These are phyloP conservation scores for Zygosaccharomyces pseudobailii DNA, from an alignment of 1,139 yeast genomes.

Conservation along the genomic window DNA sequence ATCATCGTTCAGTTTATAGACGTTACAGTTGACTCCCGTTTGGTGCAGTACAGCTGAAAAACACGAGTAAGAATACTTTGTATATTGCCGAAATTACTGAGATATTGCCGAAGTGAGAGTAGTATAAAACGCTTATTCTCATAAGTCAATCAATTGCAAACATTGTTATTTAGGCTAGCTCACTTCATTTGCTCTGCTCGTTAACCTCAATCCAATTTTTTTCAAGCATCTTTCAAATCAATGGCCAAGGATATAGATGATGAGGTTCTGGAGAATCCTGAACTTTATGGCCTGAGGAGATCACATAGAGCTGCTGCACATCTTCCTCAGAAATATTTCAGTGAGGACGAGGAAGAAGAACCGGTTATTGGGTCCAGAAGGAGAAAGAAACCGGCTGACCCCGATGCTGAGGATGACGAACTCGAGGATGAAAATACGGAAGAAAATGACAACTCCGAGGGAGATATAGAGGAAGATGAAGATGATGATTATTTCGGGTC, in stretches of 20 bases:
- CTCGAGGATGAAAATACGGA: slow-evolving; percentile 26
- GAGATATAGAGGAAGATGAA: slow-evolving; percentile 25
- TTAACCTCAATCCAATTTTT: not conserved
- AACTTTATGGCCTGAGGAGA: slow-evolving; percentile 85
- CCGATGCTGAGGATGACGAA: slow-evolving; percentile 20
- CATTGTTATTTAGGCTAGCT: not conserved
- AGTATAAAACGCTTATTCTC: not conserved
- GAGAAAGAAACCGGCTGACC: slow-evolving; percentile 21
- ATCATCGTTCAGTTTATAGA: not conserved
- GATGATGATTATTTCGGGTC: slow-evolving; percentile 35
- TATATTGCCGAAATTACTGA: not conserved
- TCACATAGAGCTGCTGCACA: slow-evolving; percentile 62
- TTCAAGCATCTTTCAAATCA: not conserved
- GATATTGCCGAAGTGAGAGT: not conserved
- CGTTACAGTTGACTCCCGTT: not conserved
- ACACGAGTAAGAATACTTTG: not conserved
- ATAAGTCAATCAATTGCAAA: not conserved
- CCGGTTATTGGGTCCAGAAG: slow-evolving; percentile 18
- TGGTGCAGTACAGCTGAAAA: not conserved
- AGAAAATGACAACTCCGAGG: slow-evolving; percentile 21
- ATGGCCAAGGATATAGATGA: slow-evolving; percentile 29
- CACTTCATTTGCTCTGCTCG: not conserved
- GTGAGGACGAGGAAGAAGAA: slow-evolving; percentile 23
- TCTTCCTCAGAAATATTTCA: slow-evolving; percentile 39
- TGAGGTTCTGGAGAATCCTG: slow-evolving; percentile 59